Percentiles rank a stretch among this genome's conserved stretches.
Evolutionary conservation across 495 filamentous ascomycete genomes (phyloP).

Genomic region (Umbilicaria muhlenbergii): DNA sequence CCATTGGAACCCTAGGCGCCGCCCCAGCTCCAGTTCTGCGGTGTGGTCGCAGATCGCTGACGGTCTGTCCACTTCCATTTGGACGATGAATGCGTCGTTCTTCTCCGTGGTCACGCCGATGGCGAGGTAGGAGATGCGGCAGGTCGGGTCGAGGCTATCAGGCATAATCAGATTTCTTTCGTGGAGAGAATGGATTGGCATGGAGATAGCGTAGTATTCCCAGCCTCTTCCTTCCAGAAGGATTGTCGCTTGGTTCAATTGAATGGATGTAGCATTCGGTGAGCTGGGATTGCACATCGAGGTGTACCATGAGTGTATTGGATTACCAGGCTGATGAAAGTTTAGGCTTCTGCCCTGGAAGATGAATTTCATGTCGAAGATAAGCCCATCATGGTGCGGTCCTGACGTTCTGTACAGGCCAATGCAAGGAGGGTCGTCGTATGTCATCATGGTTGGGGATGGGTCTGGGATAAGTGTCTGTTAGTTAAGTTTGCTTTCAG

Average conservation of each 20-base stretch:
- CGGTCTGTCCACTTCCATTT: constrained; percentile 15
- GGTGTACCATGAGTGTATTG: constrained; percentile 7
- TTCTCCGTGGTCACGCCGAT: constrained; percentile 1
- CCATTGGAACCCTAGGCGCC: constrained; percentile 21
- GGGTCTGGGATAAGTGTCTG: constrained; percentile 1
- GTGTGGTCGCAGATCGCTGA: constrained; percentile 20
- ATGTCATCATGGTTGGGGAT: not conserved
- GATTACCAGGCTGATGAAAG: constrained; percentile 6
- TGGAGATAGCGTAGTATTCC: too few relatives aligned
- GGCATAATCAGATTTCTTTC: not conserved
- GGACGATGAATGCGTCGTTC: constrained; percentile 13
- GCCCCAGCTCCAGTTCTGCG: constrained; percentile 27
- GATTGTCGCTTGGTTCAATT: too few relatives aligned
- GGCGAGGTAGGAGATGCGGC: constrained; percentile 6
- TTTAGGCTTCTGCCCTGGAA: constrained; percentile 3
- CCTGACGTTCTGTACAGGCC: not conserved
- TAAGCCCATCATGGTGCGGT: not conserved
- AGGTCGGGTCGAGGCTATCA: not conserved
- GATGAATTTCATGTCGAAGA: constrained; percentile 5
- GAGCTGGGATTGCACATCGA: not conserved
- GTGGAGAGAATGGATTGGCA: too few relatives aligned
- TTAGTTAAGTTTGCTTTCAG: too few relatives aligned
- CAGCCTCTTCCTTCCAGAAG: too few relatives aligned
- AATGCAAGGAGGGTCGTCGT: constrained; percentile 2
- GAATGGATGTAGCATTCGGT: too few relatives aligned